Base-by-base conservation (phyloP, 768 basidiomycete genomes). In the Gelatoporia subvermispora region DNA sequence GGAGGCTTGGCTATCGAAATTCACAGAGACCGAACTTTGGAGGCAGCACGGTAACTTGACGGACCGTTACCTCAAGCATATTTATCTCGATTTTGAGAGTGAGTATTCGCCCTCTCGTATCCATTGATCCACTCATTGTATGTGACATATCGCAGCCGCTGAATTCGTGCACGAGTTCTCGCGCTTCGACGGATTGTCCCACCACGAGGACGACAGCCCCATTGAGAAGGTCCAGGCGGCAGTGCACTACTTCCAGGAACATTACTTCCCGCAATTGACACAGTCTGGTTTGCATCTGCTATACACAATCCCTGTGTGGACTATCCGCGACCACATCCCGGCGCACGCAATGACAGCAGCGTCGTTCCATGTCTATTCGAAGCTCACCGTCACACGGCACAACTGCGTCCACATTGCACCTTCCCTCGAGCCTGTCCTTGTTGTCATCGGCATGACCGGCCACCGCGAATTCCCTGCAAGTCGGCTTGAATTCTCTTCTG, bases 91-190 rank as follows among this genome's bases (percentile, higher is more conserved):
- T 53, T 50, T 65, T 21, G 34, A 37, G 4, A 44, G 63, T 65
- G 45, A 2, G 60, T 54, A 4, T 3, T 24, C n/a, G n/a, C n/a
- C n/a, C 21, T 17, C 17, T 21, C 45, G 9, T 36, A 20, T 42
- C 10, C 4, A 28, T 8, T 35, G 8, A 3, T 21, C 4, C 8
- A 18, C 3, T 18, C 2, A 40, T 45, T 23, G 20, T 20, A 36
- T 22, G 21, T 22, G 17, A 13, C 25, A 8, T n/a, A 20, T 44
- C n/a, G 7, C 24, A 65, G 64, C 43, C 25, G 61, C 60, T 18
- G 54, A 60, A 24, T 62, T 55, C 49, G 28, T 60, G 24, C 53
- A 55, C 35, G 63, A 64, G 22, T 57, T 60, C 45, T 63, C 64
- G 4, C 54, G 43, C 35, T 58, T 61, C 45, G 47, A 52, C 31